Evolutionary conservation across 2,329 filamentous ascomycete genomes (phyloP), one percentile per base, ranked within the genome.

Genomic region (Fusarium albosuccineum): DNA sequence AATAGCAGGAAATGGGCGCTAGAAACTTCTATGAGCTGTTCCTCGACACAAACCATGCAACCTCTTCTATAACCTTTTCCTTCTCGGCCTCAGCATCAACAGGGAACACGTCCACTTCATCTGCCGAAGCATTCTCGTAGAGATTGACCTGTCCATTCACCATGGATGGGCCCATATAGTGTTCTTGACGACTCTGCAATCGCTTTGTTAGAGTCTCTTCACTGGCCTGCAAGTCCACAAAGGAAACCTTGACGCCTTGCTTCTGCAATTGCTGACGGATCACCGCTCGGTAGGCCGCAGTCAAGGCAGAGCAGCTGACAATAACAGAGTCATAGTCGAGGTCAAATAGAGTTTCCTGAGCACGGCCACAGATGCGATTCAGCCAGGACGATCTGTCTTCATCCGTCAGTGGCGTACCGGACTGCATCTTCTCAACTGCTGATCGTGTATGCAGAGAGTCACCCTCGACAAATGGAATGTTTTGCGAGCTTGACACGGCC

Each of bases 301-400:
- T 77, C 45, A 82, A 67, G 1, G 79, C 78, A 9, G 80, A 82
- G 66, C 80, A 83, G 16, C 78, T 80, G 2, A 82, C 67, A 5
- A 81, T 58, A 1, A 76, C 76, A 6, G 66, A 57, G 11, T 68
- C 57, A 11, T 75, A 72, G 2, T 67, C 72, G 8, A 76, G 62
- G 2, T 77, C 73, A 29, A 68, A 57, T 39, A 75, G 49, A 30
- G 71, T 57, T 55, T 77, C 67, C 29, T 70, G 44, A 0, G 72
- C 69, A 5, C 68, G 67, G 7, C 55, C 39, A 4, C 66, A 68
- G 7, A 80, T 58, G 9, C 75, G 69, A 7, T 62, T 57, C 3
- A 79, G 69, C 78, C 78, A 79, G 6, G 61, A 60, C 5, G 70
- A 34, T 41, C 77, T 72, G 46, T 80, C 76, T 6, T 73, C 61